Conservation (phyloP, 78 protist species). For the Capsaspora owczarzaki region DNA sequence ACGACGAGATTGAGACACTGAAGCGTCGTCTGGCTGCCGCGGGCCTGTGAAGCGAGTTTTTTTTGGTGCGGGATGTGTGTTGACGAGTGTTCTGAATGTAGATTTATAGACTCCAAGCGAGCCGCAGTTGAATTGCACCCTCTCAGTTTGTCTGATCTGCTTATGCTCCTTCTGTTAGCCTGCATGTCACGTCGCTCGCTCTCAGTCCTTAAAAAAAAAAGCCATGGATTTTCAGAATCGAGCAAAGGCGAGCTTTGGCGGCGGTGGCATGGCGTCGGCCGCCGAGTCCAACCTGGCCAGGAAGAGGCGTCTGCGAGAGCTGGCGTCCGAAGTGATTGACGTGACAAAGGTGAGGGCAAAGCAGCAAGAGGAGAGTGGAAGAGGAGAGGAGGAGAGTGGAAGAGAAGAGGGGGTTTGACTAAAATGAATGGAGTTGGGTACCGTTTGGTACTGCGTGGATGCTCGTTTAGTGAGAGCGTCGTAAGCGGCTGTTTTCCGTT, state of each 20-base stretch:
- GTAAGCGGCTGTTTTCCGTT: not conserved
- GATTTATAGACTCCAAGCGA: too few species aligned
- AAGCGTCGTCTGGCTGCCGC: too few species aligned
- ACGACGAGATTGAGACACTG: too few species aligned
- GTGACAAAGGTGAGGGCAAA: constrained; percentile 54
- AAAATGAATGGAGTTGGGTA: not conserved
- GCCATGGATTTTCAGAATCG: constrained; percentile 37
- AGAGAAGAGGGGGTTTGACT: not conserved
- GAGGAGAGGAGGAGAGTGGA: not conserved
- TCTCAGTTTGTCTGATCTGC: too few species aligned
- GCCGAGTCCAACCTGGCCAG: constrained; percentile 60
- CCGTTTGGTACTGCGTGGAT: constrained; percentile 1
- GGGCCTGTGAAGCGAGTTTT: too few species aligned
- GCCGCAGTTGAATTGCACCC: too few species aligned
- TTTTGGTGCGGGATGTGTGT: too few species aligned
- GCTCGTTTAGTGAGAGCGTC: not conserved
- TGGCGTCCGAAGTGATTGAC: constrained; percentile 87
- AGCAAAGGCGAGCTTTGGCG: constrained; percentile 30
- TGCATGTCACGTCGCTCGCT: too few species aligned
- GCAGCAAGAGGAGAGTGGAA: not conserved
- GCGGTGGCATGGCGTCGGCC: constrained; percentile 39
- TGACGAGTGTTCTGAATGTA: too few species aligned
- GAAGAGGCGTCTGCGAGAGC: constrained; percentile 74
- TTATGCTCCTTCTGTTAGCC: too few species aligned
- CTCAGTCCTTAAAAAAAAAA: not conserved